Base-by-base conservation (phyloP, 164 flowering plant species). In the Cinnamomum micranthum region DNA sequence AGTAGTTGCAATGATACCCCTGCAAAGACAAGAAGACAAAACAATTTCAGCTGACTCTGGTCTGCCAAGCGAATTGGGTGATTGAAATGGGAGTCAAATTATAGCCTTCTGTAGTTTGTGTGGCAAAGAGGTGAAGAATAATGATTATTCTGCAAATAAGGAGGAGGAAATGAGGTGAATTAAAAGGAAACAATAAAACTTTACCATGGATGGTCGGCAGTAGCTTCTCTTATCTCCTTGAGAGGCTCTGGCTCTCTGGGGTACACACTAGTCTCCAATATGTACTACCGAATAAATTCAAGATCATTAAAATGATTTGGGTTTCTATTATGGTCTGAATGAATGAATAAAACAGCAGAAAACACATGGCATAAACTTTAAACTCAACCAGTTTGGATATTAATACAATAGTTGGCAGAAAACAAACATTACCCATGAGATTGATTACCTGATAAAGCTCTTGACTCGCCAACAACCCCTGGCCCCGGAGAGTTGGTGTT, bases 221-320 rank as follows among this genome's bases (percentile, higher is more conserved):
- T 72, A 64, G 68, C 41, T 50, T 70, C 70, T 65, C 81, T 22
- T 14, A 79, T 64, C 80, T 77, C 73, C 52, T 73, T 80, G n/a
- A 80, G 69, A 2, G 75, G 71, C 70, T 75, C 75, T 9, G 74
- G 76, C 58, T 81, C 83, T 15, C 76, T 67, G 5, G 83, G 81
- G 63, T 75, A 73, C 50, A 81, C 81, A 51, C 77, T 80, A 0
- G 81, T 81, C 20, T 81, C 80, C 72, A 81, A 51, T 5, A 78
- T 76, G 51, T 78, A 81, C 83, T 68, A 14, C 15, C 50, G 20
- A 68, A 41, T 41, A 10, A 68, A 31, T 68, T 81, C 67, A 68
- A 68, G 20, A 33, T n/a, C 50, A 19, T 31, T 33, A 33, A 7
- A 17, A 33, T 10, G 13, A 31, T 19, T 19, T 17, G 13, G 19